phyloP scores from a whole-genome alignment of 2,329 filamentous ascomycete species.

The Ophiostoma sp. region DNA sequence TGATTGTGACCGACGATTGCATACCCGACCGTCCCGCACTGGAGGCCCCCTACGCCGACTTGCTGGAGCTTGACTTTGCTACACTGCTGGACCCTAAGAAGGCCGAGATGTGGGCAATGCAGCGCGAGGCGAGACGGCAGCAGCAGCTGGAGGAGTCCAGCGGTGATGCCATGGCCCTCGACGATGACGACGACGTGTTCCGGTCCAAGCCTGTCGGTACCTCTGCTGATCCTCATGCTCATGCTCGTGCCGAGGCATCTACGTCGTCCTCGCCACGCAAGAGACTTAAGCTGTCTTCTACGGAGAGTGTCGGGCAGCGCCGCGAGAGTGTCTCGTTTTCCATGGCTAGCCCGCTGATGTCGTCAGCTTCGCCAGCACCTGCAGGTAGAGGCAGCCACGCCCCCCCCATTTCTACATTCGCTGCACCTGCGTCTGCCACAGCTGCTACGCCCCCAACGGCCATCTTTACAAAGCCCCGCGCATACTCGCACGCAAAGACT shows the following conservation, averaged over 20 bases:
- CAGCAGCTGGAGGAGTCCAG: conserved; percentile 30
- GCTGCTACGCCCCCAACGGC: neutral
- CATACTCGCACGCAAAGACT: neutral
- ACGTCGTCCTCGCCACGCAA: neutral
- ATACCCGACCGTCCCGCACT: conserved; percentile 42
- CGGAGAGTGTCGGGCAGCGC: neutral
- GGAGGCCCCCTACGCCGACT: conserved; percentile 45
- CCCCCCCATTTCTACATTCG: neutral
- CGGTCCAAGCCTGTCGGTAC: neutral
- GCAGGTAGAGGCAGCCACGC: neutral
- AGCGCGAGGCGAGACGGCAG: neutral
- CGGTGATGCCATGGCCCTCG: neutral
- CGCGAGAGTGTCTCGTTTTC: neutral
- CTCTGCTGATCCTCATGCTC: neutral
- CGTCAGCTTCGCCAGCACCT: neutral
- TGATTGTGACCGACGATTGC: conserved; percentile 33
- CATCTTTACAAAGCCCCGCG: neutral
- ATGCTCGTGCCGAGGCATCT: neutral
- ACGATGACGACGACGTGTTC: neutral
- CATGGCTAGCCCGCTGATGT: neutral
- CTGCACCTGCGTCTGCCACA: neutral
- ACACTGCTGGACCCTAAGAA: conserved; percentile 23
- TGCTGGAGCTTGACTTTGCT: conserved; percentile 42
- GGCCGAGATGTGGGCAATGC: neutral
- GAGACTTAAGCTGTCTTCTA: neutral